A percentile compares a stretch with the other conserved stretches of the same genome.
These are phyloP conservation scores for Pelargonium australe DNA, from an alignment of 441 rosid species.

Conservation along the genomic window DNA sequence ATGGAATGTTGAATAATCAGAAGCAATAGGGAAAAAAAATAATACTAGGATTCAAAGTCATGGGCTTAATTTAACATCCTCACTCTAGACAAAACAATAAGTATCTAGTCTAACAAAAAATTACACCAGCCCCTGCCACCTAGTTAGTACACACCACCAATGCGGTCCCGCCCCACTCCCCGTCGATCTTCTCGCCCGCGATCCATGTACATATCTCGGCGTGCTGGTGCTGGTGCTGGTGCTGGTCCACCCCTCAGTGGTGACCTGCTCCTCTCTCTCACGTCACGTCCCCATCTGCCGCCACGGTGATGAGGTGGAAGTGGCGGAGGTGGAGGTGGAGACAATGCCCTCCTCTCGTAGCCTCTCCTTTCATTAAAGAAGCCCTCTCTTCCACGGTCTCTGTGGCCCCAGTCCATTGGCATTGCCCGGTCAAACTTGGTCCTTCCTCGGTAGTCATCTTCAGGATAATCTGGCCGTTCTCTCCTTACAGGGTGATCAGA, in stretches of 20 bases:
- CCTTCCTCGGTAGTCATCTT: conserved; percentile 53
- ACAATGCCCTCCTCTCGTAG: conserved; percentile 41
- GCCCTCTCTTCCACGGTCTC: conserved; percentile 51
- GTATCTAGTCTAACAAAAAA: conserved; percentile 12
- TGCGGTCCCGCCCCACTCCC: conserved; percentile 43
- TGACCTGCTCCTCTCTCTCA: conserved; percentile 80
- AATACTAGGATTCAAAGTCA: no score
- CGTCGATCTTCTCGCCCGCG: conserved; percentile 53
- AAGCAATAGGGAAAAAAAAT: no score
- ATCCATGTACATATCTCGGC: conserved; percentile 47
- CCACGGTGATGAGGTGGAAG: conserved; percentile 21
- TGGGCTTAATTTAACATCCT: no score
- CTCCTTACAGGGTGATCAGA: conserved; percentile 44
- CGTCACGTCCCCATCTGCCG: conserved; percentile 52
- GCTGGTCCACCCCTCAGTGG: conserved; percentile 47
- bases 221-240: conserved; percentile 33
- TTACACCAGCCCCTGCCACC: conserved; percentile 8
- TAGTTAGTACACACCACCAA: conserved; percentile 45
- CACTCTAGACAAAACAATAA: no score
- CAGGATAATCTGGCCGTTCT: conserved; percentile 46
- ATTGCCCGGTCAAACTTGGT: conserved; percentile 51
- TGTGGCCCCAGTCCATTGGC: conserved; percentile 47
- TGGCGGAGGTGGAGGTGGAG: conserved; percentile 38
- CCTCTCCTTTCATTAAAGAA: conserved; percentile 52
- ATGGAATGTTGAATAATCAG: no score